Evolutionary conservation across 2,329 filamentous ascomycete species (phyloP).

Genomic region (Cladosporium phlei): DNA sequence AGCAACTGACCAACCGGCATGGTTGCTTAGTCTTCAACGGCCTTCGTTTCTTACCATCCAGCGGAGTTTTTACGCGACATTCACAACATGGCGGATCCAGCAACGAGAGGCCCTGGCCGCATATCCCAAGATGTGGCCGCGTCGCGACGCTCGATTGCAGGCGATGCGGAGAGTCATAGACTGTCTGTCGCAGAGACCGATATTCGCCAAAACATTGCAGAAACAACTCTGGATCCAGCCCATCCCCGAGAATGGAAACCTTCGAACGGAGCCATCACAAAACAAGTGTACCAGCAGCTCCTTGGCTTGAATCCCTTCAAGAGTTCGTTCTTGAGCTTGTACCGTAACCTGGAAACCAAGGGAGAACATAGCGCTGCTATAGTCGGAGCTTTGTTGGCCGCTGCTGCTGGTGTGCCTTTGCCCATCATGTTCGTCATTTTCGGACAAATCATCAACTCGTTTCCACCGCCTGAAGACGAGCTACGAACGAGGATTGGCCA

Average conservation of each 20-base stretch:
- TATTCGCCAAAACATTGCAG: conserved; percentile 12
- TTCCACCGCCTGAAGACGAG: conserved; percentile 45
- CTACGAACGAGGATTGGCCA: conserved; percentile 38
- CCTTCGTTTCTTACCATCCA: too few species aligned
- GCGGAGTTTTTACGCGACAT: neutral
- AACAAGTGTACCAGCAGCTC: conserved; percentile 30
- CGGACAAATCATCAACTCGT: conserved; percentile 47
- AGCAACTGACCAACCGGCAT: too few species aligned
- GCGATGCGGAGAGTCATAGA: neutral
- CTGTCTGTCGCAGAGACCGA: neutral
- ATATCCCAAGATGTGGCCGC: conserved; percentile 9
- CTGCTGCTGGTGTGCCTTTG: conserved; percentile 38
- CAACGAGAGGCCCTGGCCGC: neutral
- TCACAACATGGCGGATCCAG: neutral
- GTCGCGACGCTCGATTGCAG: conserved; percentile 6
- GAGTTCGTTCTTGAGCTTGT: conserved; percentile 48
- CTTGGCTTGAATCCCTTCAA: conserved; percentile 42
- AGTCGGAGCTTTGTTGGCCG: conserved; percentile 33
- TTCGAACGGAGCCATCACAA: conserved; percentile 8
- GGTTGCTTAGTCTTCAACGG: too few species aligned
- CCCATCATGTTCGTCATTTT: conserved; percentile 43
- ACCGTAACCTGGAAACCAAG: conserved; percentile 40
- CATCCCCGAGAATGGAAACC: conserved; percentile 18
- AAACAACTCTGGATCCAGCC: conserved; percentile 19
- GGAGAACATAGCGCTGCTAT: conserved; percentile 35